A percentile compares a stretch with the other conserved stretches of the same genome.
phyloP scores from a whole-genome alignment of 225 moss, liverwort and hornwort genomes.

The Asterella californica region DNA sequence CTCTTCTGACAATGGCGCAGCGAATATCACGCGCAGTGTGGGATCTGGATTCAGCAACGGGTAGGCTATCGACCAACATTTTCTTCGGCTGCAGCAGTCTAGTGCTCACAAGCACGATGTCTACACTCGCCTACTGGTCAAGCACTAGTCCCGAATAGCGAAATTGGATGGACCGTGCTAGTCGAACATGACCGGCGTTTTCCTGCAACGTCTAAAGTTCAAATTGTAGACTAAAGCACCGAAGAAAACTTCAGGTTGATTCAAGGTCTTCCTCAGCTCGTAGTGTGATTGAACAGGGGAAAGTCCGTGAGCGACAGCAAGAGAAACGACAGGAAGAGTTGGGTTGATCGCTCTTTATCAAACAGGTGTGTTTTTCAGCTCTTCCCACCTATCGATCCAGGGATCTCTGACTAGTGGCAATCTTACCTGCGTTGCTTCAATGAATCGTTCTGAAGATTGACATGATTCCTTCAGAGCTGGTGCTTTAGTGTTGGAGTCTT shows the following conservation, averaged over 20 bases:
- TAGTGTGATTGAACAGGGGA: constrained; percentile 24
- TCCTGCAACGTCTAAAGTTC: not conserved
- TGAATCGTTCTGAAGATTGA: not conserved
- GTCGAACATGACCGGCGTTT: not conserved
- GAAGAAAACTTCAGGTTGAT: not conserved
- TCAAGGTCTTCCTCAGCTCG: constrained; percentile 21
- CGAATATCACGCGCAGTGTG: not conserved
- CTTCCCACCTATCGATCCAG: not conserved
- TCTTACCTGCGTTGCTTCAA: not conserved
- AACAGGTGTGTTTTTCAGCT: constrained; percentile 47
- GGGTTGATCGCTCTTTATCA: constrained; percentile 81
- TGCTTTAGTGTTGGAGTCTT: too few species aligned
- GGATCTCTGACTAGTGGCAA: not conserved
- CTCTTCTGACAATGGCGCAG: not conserved
- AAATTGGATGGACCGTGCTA: not conserved
- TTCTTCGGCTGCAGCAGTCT: not conserved
- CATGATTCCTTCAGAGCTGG: not conserved
- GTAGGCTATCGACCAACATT: constrained; percentile 1
- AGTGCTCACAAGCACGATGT: not conserved
- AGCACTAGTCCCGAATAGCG: not conserved
- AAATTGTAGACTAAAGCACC: not conserved
- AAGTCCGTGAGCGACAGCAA: constrained; percentile 23
- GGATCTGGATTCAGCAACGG: not conserved
- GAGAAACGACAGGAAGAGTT: constrained; percentile 47
- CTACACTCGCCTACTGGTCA: not conserved